Evolutionary conservation across 1,284 basidiomycete species (phyloP), one percentile per base, ranked within the genome.

Genomic region (Polyporus tsugae): DNA sequence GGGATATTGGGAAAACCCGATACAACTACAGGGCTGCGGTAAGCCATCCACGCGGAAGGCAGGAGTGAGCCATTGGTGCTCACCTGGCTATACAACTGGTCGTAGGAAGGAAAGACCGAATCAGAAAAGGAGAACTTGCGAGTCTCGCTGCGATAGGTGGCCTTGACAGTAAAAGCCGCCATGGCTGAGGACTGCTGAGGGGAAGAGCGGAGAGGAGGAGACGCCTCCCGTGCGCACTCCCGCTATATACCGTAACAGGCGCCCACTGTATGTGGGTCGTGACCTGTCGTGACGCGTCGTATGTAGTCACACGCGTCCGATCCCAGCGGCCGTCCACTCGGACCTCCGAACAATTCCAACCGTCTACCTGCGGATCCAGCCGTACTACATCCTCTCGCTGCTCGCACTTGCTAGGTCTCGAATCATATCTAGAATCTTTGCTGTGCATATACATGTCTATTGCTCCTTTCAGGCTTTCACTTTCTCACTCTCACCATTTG

Each of bases 1-100:
- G 81, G 75, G 83, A 84, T 66, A 89, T 84, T 72, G 87, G 86
- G 76, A 93, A 92, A 69, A 93, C 83, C 73, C 89, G 89, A 78
- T 84, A 85, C 67, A 93, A 84, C 92, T 93, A 72, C 58, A 65
- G 60, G 35, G 72, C 65, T 72, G 69, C 66, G 66, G 67, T 70
- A 75, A 64, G 53, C 66, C 69, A 62, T 42, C 57, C 60, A 64
- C 58, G 55, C 62, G 55, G 41, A 44, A 57, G 53, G 57, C 58
- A 66, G 44, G 60, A 64, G 46, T 25, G 57, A 44, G 46, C 0
- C 15, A 25, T 25, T 25, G 65, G 46, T 68, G 70, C 79, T 29
- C 70, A 85, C 85, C 83, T 87, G 85, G 44, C 79, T 74, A 64
- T 79, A 77, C 52, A 87, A 78, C 63, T 85, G 78, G 0, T 79